Percentiles rank a stretch among this genome's conserved stretches.
phyloP scores from a whole-genome alignment of 148 eudicot genomes.

The Tetragonia tetragonoides region DNA sequence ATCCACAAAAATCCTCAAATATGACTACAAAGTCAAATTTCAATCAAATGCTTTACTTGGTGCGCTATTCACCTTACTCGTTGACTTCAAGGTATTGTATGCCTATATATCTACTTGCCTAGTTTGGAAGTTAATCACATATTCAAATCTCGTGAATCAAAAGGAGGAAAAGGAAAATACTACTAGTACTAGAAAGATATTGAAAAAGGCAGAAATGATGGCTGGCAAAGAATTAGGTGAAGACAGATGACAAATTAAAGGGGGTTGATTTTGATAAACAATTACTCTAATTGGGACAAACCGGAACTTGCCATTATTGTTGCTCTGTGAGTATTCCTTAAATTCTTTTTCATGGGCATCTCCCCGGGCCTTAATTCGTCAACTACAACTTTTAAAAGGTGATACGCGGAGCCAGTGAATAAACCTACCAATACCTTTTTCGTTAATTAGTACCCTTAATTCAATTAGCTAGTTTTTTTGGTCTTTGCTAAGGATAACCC shows the following conservation, averaged over 20 bases:
- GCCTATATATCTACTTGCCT: not conserved
- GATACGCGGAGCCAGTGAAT: too few species aligned
- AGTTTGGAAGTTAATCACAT: conserved; percentile 6
- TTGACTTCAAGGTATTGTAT: conserved; percentile 1
- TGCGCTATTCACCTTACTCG: not conserved
- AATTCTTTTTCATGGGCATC: not conserved
- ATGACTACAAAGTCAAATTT: too few species aligned
- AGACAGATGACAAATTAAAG: not conserved
- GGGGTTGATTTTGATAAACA: not conserved
- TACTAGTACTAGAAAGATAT: not conserved
- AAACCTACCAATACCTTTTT: too few species aligned
- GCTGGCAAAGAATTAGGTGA: conserved; percentile 18
- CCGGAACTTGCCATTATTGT: not conserved
- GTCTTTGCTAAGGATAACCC: too few species aligned
- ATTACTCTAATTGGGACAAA: not conserved
- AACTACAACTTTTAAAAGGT: not conserved
- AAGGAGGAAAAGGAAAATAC: not conserved
- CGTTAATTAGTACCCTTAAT: too few species aligned
- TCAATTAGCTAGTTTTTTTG: too few species aligned
- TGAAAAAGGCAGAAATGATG: conserved; percentile 12
- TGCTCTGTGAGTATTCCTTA: not conserved
- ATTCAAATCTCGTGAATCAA: not conserved
- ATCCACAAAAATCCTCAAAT: too few species aligned
- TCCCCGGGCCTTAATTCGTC: not conserved
- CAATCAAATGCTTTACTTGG: too few species aligned